These are phyloP conservation scores for Boletus speciosus DNA, from an alignment of 768 basidiomycete genomes.

Conservation along the genomic window DNA sequence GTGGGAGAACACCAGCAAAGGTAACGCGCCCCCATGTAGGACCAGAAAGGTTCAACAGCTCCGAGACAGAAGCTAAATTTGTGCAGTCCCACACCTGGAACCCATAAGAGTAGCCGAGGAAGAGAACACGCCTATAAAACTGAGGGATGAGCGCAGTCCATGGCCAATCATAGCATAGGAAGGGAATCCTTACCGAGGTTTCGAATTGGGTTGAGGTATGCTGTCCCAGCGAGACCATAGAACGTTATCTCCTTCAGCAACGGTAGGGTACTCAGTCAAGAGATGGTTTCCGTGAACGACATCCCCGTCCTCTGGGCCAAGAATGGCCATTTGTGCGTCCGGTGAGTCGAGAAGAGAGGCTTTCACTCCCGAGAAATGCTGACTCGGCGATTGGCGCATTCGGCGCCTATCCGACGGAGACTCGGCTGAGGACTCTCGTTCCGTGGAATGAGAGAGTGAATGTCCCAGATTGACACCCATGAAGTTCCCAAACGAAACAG, in stretches of 20 bases:
- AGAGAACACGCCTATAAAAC: conserved; percentile 40
- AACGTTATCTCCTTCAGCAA: conserved; percentile 28
- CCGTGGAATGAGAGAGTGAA: conserved; percentile 5
- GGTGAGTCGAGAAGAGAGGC: conserved; percentile 7
- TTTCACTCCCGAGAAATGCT: conserved; percentile 4
- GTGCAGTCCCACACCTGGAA: conserved; percentile 65
- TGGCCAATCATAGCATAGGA: background rate
- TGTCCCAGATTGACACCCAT: conserved; percentile 28
- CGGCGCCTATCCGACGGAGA: conserved; percentile 9
- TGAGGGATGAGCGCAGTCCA: conserved; percentile 1
- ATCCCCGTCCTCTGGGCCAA: conserved; percentile 26
- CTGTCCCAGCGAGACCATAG: conserved; percentile 35
- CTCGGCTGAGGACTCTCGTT: conserved; percentile 8
- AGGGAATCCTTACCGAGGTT: conserved; percentile 16
- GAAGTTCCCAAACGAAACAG: conserved; percentile 46
- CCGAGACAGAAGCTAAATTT: conserved; percentile 46
- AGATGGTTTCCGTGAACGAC: conserved; percentile 9
- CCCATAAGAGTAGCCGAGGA: conserved; percentile 51
- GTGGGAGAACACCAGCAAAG: conserved; percentile 42
- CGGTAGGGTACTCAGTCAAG: conserved; percentile 29
- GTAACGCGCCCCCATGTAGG: conserved; percentile 33
- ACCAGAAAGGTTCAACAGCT: conserved; percentile 50
- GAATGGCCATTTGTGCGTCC: conserved; percentile 9
- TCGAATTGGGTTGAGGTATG: conserved; percentile 16
- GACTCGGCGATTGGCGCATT: conserved; percentile 9